phyloP scores from a whole-genome alignment of 1,284 basidiomycete species.

The Cutaneotrichosporon sp. region DNA sequence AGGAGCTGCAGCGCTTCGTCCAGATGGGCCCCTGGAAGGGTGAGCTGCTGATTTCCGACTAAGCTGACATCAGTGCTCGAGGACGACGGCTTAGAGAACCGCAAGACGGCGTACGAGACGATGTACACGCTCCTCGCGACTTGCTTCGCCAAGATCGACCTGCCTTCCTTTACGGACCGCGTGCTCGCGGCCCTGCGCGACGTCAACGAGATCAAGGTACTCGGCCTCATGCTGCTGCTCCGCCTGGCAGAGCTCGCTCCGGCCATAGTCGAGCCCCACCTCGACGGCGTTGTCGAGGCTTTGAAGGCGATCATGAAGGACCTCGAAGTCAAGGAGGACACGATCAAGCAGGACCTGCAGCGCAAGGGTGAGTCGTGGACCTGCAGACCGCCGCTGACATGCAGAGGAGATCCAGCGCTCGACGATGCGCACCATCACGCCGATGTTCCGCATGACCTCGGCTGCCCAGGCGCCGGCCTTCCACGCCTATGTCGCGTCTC shows the following conservation, averaged over 20 bases:
- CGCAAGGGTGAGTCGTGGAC: slow-evolving; percentile 60
- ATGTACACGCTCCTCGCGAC: slow-evolving; percentile 94
- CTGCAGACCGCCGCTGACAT: neutral
- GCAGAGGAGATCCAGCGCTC: slow-evolving; percentile 82
- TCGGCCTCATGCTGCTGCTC: slow-evolving; percentile 93
- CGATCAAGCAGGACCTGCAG: slow-evolving; percentile 96
- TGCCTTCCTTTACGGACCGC: slow-evolving; percentile 78
- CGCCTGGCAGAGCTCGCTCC: slow-evolving; percentile 83
- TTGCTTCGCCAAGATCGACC: slow-evolving; percentile 78
- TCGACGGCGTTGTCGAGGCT: slow-evolving; percentile 81
- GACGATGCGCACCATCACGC: slow-evolving; percentile 79
- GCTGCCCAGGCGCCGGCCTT: slow-evolving; percentile 67
- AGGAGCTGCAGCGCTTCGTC: slow-evolving; percentile 83
- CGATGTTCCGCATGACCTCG: slow-evolving; percentile 66
- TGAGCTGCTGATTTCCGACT: slow-evolving; percentile 34
- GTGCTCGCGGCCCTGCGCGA: slow-evolving; percentile 84
- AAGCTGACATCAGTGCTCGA: slow-evolving; percentile 37
- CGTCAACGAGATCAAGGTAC: slow-evolving; percentile 95
- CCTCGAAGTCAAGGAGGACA: slow-evolving; percentile 83
- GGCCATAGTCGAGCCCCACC: slow-evolving; percentile 72
- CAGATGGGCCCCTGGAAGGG: slow-evolving; percentile 98
- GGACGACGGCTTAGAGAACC: slow-evolving; percentile 54
- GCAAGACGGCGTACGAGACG: slow-evolving; percentile 95
- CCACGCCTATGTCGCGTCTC: slow-evolving; percentile 63
- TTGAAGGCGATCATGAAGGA: slow-evolving; percentile 91